Conservation (phyloP, 495 filamentous ascomycete genomes). For the Pyrenula massariospora region DNA sequence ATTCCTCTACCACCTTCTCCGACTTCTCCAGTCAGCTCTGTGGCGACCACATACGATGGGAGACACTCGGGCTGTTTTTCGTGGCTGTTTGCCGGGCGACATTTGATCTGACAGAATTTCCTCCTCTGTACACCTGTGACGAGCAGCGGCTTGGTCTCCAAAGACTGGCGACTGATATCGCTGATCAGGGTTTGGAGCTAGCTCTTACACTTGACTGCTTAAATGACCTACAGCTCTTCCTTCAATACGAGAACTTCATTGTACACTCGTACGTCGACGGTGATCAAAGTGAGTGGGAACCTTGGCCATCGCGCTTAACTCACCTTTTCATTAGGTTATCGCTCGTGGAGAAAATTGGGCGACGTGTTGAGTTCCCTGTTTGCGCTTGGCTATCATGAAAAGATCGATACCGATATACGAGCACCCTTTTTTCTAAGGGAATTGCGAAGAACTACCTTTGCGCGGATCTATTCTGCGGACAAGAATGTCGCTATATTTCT, state of each 20-base stretch:
- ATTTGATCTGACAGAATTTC: constrained; percentile 21
- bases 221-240: constrained; percentile 30
- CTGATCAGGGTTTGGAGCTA: constrained; percentile 23
- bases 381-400: constrained; percentile 31
- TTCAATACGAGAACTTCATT: constrained; percentile 35
- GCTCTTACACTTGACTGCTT: constrained; percentile 28
- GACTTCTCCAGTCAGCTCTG: constrained; percentile 22
- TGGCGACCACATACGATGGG: constrained; percentile 25
- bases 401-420: constrained; percentile 15
- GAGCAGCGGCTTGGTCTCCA: constrained; percentile 16
- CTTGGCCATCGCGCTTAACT: no score
- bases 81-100: constrained; percentile 24
- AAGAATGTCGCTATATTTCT: constrained; percentile 33
- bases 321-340: constrained; percentile 31
- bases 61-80: constrained; percentile 28
- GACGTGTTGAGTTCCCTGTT: constrained; percentile 30
- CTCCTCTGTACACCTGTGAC: constrained; percentile 17
- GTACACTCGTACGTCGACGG: constrained; percentile 31
- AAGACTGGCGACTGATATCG: constrained; percentile 16
- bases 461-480: constrained; percentile 30
- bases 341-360: constrained; percentile 29
- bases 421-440: constrained; percentile 23
- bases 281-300: constrained; percentile 23
- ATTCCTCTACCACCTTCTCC: constrained; percentile 9
- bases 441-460: constrained; percentile 25